These are phyloP conservation scores for Inonotus hispidus DNA, from an alignment of 1,284 basidiomycete species.

Conservation along the genomic window DNA sequence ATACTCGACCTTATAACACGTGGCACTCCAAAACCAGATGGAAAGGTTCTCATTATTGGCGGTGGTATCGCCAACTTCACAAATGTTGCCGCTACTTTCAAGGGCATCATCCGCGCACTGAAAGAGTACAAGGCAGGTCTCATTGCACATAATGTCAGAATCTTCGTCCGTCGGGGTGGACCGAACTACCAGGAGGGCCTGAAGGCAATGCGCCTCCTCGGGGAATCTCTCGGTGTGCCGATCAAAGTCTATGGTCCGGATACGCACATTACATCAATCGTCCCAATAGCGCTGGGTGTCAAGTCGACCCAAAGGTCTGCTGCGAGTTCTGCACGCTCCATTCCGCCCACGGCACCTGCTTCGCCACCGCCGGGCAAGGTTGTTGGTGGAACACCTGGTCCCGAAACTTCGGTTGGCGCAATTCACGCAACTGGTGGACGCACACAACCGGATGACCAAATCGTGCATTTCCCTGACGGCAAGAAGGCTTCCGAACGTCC, in stretches of 20 bases:
- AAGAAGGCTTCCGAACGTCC: slow-evolving; percentile 48
- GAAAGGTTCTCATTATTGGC: slow-evolving; percentile 99
- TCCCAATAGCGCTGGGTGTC: slow-evolving; percentile 93
- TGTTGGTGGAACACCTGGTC: slow-evolving; percentile 29
- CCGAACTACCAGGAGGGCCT: slow-evolving; percentile 99
- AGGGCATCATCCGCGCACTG: slow-evolving; percentile 97
- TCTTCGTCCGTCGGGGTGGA: slow-evolving; percentile 96
- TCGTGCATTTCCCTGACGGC: slow-evolving; percentile 67
- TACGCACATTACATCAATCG: slow-evolving; percentile 98
- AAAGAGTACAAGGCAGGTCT: slow-evolving; percentile 90
- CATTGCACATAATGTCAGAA: slow-evolving; percentile 81
- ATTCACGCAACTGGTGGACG: slow-evolving; percentile 81
- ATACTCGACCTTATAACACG: slow-evolving; percentile 97
- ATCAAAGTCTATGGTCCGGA: slow-evolving; percentile 98
- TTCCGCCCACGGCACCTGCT: slow-evolving; percentile 36
- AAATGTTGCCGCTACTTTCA: slow-evolving; percentile 99
- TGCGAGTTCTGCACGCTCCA: slow-evolving; percentile 29
- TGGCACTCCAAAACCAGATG: slow-evolving; percentile 74
- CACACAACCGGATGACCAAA: slow-evolving; percentile 82
- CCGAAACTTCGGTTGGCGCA: slow-evolving; percentile 52
- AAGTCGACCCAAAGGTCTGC: slow-evolving; percentile 39
- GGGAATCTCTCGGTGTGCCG: slow-evolving; percentile 94
- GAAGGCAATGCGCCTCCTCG: slow-evolving; percentile 97
- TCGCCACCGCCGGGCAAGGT: slow-evolving; percentile 33
- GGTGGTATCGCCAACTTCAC: slow-evolving; percentile 99